Evolutionary conservation across 371 early-diverging fungal species (phyloP).

Genomic region (Apophysomyces trapeziformis): DNA sequence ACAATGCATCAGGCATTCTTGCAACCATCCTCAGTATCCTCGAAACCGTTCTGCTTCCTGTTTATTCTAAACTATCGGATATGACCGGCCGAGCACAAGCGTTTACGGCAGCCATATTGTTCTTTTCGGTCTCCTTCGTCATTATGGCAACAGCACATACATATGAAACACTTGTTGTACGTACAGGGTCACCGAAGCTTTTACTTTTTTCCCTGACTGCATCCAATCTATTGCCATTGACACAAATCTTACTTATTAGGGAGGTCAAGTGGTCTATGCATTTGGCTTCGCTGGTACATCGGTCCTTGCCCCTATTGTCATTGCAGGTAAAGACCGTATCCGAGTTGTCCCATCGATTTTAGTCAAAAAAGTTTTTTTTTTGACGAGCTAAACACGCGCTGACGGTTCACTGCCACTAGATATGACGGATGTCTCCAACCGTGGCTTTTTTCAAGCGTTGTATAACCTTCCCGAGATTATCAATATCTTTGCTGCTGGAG

Average conservation of each 20-base stretch:
- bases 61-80: conserved; percentile 37
- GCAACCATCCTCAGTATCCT: conserved; percentile 24
- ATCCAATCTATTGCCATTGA: no score
- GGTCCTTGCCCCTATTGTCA: conserved; percentile 39
- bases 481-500: conserved; percentile 33
- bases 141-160: conserved; percentile 26
- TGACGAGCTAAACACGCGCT: no score
- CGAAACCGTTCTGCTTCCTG: conserved; percentile 28
- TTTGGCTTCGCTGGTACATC: conserved; percentile 39
- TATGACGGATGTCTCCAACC: conserved; percentile 25
- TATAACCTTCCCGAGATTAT: conserved; percentile 44
- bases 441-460: conserved; percentile 33
- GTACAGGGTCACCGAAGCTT: neutral
- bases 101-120: conserved; percentile 20
- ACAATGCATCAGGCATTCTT: conserved; percentile 20
- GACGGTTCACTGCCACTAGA: conserved; percentile 17
- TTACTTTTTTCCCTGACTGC: no score
- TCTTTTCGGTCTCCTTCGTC: conserved; percentile 22
- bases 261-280: conserved; percentile 41
- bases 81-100: conserved; percentile 29
- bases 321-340: conserved; percentile 33
- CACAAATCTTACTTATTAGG: conserved; percentile 18
- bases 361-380: no score
- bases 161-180: conserved; percentile 30
- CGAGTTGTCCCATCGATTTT: no score